Conservation (phyloP, 176 grass and related monocot species). For the Saccharum officinarum region DNA sequence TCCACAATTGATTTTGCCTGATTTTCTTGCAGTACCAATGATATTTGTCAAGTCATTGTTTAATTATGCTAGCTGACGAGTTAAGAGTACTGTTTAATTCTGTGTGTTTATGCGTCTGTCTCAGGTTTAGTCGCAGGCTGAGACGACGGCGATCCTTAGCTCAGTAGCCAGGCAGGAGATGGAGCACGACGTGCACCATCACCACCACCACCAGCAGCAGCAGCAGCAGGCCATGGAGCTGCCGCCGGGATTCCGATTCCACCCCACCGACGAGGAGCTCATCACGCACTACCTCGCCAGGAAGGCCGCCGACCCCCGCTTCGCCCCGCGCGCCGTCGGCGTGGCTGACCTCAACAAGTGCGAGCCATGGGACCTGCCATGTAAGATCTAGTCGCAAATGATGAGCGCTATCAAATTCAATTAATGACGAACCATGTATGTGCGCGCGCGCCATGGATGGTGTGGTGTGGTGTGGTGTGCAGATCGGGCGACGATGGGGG, state of each 20-base stretch:
- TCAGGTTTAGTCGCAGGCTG: background rate
- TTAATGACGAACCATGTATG: background rate
- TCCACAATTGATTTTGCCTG: background rate
- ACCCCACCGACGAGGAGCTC: conserved; percentile 77
- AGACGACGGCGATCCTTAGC: background rate
- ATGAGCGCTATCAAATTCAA: background rate
- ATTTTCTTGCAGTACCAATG: background rate
- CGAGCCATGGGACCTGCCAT: conserved; percentile 72
- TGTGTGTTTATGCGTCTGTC: background rate
- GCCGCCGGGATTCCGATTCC: conserved; percentile 66
- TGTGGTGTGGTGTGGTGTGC: background rate
- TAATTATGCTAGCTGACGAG: conserved; percentile 11
- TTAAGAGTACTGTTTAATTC: background rate
- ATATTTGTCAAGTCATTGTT: conserved; percentile 1
- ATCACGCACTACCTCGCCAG: conserved; percentile 65
- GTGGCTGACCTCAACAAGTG: conserved; percentile 83
- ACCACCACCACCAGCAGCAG: background rate
- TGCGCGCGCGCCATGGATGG: background rate
- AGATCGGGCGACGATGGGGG: conserved; percentile 61
- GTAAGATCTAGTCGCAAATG: conserved; percentile 17
- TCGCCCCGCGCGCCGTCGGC: conserved; percentile 57
- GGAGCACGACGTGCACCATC: conserved; percentile 45
- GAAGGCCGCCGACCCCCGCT: conserved; percentile 50
- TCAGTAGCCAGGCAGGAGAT: conserved; percentile 32
- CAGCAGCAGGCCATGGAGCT: conserved; percentile 58